phyloP scores from a whole-genome alignment of 169 alveolate genomes.

The Amoebophrya sp. region DNA sequence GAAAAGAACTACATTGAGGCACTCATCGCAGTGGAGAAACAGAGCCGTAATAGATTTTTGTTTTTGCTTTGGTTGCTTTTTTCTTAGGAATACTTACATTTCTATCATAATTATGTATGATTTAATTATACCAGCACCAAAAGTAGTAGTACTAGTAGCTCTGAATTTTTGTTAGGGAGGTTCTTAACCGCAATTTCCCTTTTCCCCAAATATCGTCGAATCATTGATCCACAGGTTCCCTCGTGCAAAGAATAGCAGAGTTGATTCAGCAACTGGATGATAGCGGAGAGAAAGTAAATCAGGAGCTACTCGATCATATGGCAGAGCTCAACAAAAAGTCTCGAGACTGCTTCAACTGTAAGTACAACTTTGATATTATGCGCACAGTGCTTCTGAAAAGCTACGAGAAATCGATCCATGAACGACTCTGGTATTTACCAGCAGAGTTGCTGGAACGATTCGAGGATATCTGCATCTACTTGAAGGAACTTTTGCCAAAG shows the following conservation, averaged over 20 bases:
- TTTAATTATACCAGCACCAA: background rate
- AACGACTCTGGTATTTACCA: background rate
- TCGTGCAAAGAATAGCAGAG: background rate
- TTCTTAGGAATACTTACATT: background rate
- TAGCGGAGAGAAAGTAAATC: background rate
- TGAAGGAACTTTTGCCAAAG: background rate
- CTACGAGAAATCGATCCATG: background rate
- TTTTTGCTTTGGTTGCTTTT: background rate
- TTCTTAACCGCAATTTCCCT: no score
- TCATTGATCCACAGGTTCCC: background rate
- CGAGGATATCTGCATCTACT: background rate
- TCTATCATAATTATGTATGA: background rate
- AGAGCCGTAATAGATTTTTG: background rate
- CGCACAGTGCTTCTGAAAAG: background rate
- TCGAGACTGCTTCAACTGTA: background rate
- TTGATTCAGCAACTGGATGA: background rate
- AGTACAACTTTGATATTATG: background rate
- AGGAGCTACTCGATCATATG: background rate
- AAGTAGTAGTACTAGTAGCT: no score
- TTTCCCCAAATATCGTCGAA: no score
- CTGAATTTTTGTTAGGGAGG: no score
- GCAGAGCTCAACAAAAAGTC: constrained; percentile 3
- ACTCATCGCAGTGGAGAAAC: background rate
- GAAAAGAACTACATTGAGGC: constrained; percentile 19
- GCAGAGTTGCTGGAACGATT: background rate